Evolutionary conservation across 768 basidiomycete genomes (phyloP), one percentile per base, ranked within the genome.

Genomic region (Leccinum pellstonianum): DNA sequence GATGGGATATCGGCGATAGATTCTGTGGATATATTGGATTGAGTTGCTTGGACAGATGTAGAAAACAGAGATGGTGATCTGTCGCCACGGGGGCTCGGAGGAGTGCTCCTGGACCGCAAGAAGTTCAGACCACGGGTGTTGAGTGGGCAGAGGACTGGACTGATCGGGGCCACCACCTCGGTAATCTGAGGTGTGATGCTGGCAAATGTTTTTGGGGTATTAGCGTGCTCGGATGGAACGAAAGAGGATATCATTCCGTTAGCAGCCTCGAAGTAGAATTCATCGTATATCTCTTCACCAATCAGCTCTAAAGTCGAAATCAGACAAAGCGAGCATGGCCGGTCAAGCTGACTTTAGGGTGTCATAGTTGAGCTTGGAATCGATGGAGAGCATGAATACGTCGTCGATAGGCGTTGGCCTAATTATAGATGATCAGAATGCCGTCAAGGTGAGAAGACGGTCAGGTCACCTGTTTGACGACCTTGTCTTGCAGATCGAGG

Each of bases 281-380:
- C 93, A 68, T 95, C 93, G 61, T 91, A 92, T 55, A 95, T 94
- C 67, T 95, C 93, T 75, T 95, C 92, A 14, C 93, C 93, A 57
- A 95, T 95, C 11, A 95, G 80, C 69, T 95, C 93, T 91, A 65
- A 35, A 6, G 15, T n/a, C 17, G 2, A n/a, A n/a, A n/a, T n/a
- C n/a, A n/a, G n/a, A n/a, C n/a, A n/a, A n/a, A n/a, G n/a, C n/a
- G n/a, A n/a, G n/a, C n/a, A n/a, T n/a, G n/a, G n/a, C n/a, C n/a
- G n/a, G n/a, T n/a, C n/a, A n/a, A n/a, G n/a, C n/a, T n/a, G n/a
- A n/a, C n/a, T n/a, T n/a, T n/a, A n/a, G n/a, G n/a, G n/a, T n/a
- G n/a, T n/a, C n/a, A n/a, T n/a, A n/a, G n/a, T n/a, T n/a, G n/a
- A n/a, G n/a, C n/a, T n/a, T n/a, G n/a, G n/a, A n/a, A n/a, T n/a